Conservation (phyloP, 176 grass and related monocot genomes). For the Tillandsia leiboldiana region DNA sequence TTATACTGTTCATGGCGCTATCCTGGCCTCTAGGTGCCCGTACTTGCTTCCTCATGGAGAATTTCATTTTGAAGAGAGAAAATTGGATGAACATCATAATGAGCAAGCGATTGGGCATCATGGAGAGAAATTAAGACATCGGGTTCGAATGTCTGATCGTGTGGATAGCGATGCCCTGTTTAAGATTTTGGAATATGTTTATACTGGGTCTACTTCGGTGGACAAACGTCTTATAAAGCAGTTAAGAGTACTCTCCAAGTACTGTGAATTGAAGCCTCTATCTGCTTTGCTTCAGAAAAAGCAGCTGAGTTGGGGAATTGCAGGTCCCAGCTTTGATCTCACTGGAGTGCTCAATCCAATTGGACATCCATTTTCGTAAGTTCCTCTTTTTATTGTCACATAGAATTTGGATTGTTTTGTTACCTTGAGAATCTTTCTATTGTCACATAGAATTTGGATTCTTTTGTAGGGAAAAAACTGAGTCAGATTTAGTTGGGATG, state of each 20-base stretch:
- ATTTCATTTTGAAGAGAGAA: slow-evolving; percentile 20
- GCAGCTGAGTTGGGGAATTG: slow-evolving; percentile 43
- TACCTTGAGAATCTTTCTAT: neutral
- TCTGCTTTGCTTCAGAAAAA: slow-evolving; percentile 70
- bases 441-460: too few relatives aligned
- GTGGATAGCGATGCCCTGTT: slow-evolving; percentile 50
- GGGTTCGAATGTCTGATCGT: slow-evolving; percentile 58
- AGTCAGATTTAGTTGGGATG: too few relatives aligned
- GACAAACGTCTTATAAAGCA: slow-evolving; percentile 40
- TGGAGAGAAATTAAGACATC: slow-evolving; percentile 19
- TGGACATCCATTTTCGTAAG: slow-evolving; percentile 58
- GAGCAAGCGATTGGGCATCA: slow-evolving; percentile 1
- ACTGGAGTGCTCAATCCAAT: slow-evolving; percentile 27
- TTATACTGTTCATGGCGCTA: slow-evolving; percentile 43
- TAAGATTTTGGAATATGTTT: slow-evolving; percentile 74
- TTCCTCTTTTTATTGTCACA: slow-evolving; percentile 5
- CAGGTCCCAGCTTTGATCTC: slow-evolving; percentile 35
- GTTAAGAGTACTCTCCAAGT: slow-evolving; percentile 51
- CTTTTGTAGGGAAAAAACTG: too few relatives aligned
- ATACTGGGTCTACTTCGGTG: slow-evolving; percentile 39
- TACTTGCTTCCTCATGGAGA: slow-evolving; percentile 54
- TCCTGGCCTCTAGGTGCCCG: slow-evolving; percentile 60
- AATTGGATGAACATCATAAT: neutral
- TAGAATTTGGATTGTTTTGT: too few relatives aligned
- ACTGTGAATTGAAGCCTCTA: slow-evolving; percentile 55